Base-by-base conservation (phyloP, 2,329 filamentous ascomycete species). In the Arthroderma sp. region DNA sequence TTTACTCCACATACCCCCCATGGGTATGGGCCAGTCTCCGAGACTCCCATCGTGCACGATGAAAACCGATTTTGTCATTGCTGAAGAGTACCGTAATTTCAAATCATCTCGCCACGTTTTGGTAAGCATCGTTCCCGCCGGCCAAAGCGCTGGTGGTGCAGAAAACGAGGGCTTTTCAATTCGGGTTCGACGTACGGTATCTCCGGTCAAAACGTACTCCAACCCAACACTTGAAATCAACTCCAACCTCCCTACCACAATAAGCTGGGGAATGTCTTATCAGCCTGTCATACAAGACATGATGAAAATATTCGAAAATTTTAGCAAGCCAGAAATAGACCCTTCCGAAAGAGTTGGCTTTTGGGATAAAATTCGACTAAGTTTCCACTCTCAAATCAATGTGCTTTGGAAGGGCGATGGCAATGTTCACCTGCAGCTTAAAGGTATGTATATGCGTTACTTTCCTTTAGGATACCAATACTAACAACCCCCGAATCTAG, bases 231-330 rank as follows among this genome's bases (percentile, higher is more conserved):
- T 98, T 55, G 85, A 94, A 51, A 88, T 98, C 62, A 94, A 96
- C 61, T 95, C 89, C 2, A 83, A 81, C 44, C 78, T 89, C 47
- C 85, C 93, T 1, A 98, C 91, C 0, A 80, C 85, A 38, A 89
- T 98, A 43, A 95, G 89, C 0, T 98, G 91, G 93, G 88, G 88
- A 5, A 88, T 91, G 38, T 94, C 88, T 2, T 98, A 96, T 57
- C 93, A 98, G 58, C 91, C 93, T 29, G 89, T 89, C 1, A 89
- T 98, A 40, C 91, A 98, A 61, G 93, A 98, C 58, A 94, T 96
- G 83, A 98, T 98, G 91, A 95, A 96, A 76, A 88, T 88, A 28
- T 84, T 98, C 49, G 91, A 98, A 64, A 89, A 85, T 2, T 96
- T 98, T 61, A 95, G 89, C 1, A 98, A 98, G 60, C 86, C 89